These are phyloP conservation scores for Tetrapyrgos nigripes DNA, from an alignment of 1,284 basidiomycete species.

Conservation along the genomic window DNA sequence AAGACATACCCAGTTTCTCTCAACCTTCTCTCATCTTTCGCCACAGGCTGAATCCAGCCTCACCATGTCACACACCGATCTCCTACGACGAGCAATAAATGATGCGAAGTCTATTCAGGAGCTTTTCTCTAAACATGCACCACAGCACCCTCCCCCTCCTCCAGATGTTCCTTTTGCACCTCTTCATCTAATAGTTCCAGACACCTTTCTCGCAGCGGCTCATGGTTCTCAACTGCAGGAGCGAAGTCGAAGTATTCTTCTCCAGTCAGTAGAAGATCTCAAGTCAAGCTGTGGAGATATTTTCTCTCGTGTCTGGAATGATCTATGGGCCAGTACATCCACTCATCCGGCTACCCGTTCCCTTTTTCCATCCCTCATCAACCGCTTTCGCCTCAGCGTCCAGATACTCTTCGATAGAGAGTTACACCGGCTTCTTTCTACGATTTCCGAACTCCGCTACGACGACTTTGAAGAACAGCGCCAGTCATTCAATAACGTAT, in stretches of 20 bases:
- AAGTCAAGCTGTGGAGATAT: neutral
- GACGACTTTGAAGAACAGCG: neutral
- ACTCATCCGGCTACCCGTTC: neutral
- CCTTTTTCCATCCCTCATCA: neutral
- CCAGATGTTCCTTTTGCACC: neutral
- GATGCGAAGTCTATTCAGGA: neutral
- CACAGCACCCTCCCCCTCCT: neutral
- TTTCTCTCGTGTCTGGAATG: neutral
- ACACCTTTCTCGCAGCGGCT: neutral
- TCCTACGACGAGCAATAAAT: neutral
- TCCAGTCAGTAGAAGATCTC: neutral
- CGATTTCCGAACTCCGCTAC: neutral
- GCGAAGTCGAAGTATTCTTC: neutral
- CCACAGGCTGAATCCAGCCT: neutral
- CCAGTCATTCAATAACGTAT: slow-evolving; percentile 8
- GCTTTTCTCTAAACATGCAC: neutral
- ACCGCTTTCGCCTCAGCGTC: neutral
- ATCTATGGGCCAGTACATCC: neutral
- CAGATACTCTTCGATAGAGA: slow-evolving; percentile 7
- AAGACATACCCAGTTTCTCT: neutral
- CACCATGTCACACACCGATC: neutral
- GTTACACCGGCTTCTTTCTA: neutral
- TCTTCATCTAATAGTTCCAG: neutral
- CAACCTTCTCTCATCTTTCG: neutral
- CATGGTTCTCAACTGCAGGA: neutral